phyloP scores from a whole-genome alignment of 2,329 filamentous ascomycete genomes.

The Orbilia ellipsospora region DNA sequence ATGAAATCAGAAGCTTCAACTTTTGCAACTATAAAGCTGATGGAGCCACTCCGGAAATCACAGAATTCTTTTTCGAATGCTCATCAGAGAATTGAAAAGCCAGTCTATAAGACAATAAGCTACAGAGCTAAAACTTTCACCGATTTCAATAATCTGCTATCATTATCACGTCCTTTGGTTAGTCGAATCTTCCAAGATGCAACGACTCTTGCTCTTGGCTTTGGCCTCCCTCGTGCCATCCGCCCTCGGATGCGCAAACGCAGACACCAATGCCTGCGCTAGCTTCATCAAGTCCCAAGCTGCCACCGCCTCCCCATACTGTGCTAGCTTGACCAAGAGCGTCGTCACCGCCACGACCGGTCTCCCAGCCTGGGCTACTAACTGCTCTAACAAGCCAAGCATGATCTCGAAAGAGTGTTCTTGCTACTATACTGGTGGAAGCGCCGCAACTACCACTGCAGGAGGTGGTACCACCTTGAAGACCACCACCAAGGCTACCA shows the following conservation, averaged over 20 bases:
- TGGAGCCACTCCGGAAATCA: slow-evolving; percentile 4
- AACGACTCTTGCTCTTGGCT: slow-evolving; percentile 55
- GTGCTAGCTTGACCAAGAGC: slow-evolving; percentile 61
- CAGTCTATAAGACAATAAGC: too few species aligned
- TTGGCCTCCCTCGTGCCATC: slow-evolving; percentile 57
- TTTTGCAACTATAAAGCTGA: slow-evolving; percentile 29
- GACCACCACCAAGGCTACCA: slow-evolving; percentile 13
- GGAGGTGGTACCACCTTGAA: background rate
- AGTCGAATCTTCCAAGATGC: slow-evolving; percentile 25
- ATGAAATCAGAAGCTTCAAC: background rate
- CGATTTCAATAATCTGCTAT: background rate
- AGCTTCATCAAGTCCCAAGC: slow-evolving; percentile 61
- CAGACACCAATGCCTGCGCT: slow-evolving; percentile 59
- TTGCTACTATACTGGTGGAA: slow-evolving; percentile 35
- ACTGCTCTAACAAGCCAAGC: slow-evolving; percentile 56
- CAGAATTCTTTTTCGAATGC: slow-evolving; percentile 5
- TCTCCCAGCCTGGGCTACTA: slow-evolving; percentile 65
- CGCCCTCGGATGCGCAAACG: slow-evolving; percentile 60
- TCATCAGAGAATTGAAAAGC: background rate
- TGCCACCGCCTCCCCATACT: slow-evolving; percentile 61
- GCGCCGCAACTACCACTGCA: slow-evolving; percentile 27
- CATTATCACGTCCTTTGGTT: background rate
- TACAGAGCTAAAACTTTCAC: too few species aligned
- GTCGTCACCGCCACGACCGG: slow-evolving; percentile 51
- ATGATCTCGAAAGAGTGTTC: slow-evolving; percentile 46